Conservation (phyloP, 2,329 filamentous ascomycete genomes). For the Cladosporium velox region DNA sequence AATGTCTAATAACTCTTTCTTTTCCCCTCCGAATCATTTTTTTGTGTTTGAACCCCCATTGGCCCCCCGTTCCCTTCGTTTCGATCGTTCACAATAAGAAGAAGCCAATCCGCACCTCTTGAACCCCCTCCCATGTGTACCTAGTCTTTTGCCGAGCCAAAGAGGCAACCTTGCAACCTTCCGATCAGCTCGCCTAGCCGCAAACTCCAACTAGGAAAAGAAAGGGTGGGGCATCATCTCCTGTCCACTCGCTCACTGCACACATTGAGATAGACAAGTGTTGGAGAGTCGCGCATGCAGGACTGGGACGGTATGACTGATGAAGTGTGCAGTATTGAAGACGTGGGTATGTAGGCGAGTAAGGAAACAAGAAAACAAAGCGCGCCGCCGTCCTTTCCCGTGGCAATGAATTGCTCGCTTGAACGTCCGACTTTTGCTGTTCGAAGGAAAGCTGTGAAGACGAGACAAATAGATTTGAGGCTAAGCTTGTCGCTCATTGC, state of each 20-base stretch:
- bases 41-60: not conserved
- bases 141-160: not conserved
- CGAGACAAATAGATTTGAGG: not conserved
- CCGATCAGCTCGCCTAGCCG: not conserved
- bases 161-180: too few relatives aligned
- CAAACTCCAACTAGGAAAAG: not conserved
- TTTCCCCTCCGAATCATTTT: not conserved
- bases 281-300: too few relatives aligned
- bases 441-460: not conserved
- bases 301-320: not conserved
- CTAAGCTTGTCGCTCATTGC: not conserved
- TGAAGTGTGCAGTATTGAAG: not conserved
- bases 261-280: too few relatives aligned
- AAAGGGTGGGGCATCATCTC: not conserved
- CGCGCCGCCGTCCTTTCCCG: not conserved
- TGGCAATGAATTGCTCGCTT: not conserved
- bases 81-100: not conserved
- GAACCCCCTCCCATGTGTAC: not conserved
- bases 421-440: not conserved
- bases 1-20: too few relatives aligned
- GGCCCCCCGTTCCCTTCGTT: too few relatives aligned
- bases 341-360: constrained; percentile 3
- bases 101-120: not conserved
- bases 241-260: not conserved
- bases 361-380: not conserved